Percentiles rank a stretch among this genome's conserved stretches.
phyloP scores from a whole-genome alignment of 164 flowering plant species.

The Aristolochia californica region DNA sequence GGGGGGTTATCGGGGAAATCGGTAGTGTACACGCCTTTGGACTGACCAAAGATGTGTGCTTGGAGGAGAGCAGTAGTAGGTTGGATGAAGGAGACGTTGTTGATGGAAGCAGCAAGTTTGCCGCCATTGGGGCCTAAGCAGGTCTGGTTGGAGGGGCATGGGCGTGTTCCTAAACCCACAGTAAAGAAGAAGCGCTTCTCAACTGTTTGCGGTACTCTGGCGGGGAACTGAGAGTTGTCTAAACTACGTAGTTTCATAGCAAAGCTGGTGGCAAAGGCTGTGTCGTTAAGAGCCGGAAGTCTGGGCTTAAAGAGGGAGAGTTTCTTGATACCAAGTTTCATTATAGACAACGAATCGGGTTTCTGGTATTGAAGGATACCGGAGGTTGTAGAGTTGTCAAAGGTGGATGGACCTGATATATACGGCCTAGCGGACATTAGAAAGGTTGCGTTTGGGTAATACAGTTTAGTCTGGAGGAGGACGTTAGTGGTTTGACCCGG shows the following conservation, averaged over 20 bases:
- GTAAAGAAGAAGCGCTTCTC: slow-evolving; percentile 22
- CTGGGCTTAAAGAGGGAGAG: slow-evolving; percentile 16
- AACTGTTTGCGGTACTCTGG: slow-evolving; percentile 19
- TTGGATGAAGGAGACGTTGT: slow-evolving; percentile 34
- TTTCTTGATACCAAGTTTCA: background rate
- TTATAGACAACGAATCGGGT: background rate
- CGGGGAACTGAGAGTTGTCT: slow-evolving; percentile 15
- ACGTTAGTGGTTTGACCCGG: slow-evolving; percentile 63
- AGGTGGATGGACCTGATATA: slow-evolving; percentile 26
- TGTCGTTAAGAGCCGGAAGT: slow-evolving; percentile 19
- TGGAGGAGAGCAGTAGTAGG: slow-evolving; percentile 37
- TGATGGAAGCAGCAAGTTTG: slow-evolving; percentile 32
- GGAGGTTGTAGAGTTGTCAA: slow-evolving; percentile 41
- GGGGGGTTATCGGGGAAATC: slow-evolving; percentile 38
- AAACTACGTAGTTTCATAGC: slow-evolving; percentile 16
- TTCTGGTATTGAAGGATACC: slow-evolving; percentile 27
- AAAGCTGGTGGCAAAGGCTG: slow-evolving; percentile 12
- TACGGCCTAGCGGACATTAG: slow-evolving; percentile 46
- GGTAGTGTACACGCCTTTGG: slow-evolving; percentile 42
- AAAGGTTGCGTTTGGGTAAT: slow-evolving; percentile 31
- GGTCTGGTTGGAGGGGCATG: slow-evolving; percentile 26
- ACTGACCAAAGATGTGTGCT: slow-evolving; percentile 25
- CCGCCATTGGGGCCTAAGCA: slow-evolving; percentile 47
- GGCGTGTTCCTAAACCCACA: slow-evolving; percentile 21
- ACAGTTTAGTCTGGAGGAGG: slow-evolving; percentile 31